Evolutionary conservation across 2,329 filamentous ascomycete species (phyloP).

Genomic region (Macrophomina phaseolina): DNA sequence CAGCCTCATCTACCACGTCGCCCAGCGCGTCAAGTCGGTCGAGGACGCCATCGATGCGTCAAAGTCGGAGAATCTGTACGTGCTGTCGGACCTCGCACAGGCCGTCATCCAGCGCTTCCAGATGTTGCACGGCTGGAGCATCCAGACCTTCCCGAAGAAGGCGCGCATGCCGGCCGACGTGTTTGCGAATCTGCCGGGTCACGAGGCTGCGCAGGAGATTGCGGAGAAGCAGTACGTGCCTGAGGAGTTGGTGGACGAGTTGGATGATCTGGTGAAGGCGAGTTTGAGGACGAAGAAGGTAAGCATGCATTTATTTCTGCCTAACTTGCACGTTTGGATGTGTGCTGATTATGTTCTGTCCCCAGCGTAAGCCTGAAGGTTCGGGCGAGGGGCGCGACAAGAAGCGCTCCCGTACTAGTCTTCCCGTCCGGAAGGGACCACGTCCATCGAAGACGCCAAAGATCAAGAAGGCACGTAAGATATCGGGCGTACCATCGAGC

Average conservation of each 20-base stretch:
- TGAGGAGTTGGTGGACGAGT: constrained; percentile 71
- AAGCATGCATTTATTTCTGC: neutral
- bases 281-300: constrained; percentile 66
- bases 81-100: constrained; percentile 86
- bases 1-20: constrained; percentile 86
- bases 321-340: constrained; percentile 36
- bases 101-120: constrained; percentile 83
- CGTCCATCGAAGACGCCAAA: constrained; percentile 46
- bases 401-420: constrained; percentile 38
- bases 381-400: constrained; percentile 40
- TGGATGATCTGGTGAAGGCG: constrained; percentile 78
- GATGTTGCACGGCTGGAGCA: constrained; percentile 82
- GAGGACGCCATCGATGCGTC: constrained; percentile 69
- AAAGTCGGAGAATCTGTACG: constrained; percentile 75
- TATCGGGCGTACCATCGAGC: constrained; percentile 43
- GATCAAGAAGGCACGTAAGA: constrained; percentile 36
- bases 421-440: constrained; percentile 43
- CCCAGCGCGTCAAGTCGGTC: constrained; percentile 90
- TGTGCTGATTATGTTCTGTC: constrained; percentile 30
- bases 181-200: constrained; percentile 75
- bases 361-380: constrained; percentile 32
- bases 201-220: constrained; percentile 81
- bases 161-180: constrained; percentile 79
- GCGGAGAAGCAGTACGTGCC: constrained; percentile 85
- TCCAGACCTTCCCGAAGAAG: constrained; percentile 83